phyloP scores from a whole-genome alignment of 2,329 filamentous ascomycete species.

The Albifimbria verrucaria region DNA sequence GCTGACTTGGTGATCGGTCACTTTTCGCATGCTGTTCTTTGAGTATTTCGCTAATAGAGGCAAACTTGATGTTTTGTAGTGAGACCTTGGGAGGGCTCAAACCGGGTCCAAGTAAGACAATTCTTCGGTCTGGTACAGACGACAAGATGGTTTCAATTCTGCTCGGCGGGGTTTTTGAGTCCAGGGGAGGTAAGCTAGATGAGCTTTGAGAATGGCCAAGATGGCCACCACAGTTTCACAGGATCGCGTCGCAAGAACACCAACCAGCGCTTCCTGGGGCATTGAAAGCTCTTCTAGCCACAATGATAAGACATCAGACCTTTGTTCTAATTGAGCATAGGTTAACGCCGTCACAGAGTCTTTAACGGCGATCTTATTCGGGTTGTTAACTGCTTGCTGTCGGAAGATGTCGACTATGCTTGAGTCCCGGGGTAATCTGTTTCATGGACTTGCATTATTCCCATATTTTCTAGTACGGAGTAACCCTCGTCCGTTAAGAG shows the following conservation, averaged over 20 bases:
- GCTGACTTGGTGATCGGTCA: too few relatives aligned
- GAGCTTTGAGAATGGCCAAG: constrained; percentile 20
- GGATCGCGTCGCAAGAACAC: constrained; percentile 14
- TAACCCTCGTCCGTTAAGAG: not conserved
- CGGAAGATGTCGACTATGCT: constrained; percentile 9
- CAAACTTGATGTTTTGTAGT: constrained; percentile 7
- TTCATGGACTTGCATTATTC: constrained; percentile 11
- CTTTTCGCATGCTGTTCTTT: too few relatives aligned
- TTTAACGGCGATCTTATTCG: constrained; percentile 5
- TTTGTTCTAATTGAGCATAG: constrained; percentile 8
- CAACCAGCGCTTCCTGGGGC: constrained; percentile 12
- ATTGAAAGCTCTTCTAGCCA: constrained; percentile 1
- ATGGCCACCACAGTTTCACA: constrained; percentile 16
- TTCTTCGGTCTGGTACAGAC: constrained; percentile 3
- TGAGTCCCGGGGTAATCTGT: constrained; percentile 7
- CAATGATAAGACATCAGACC: constrained; percentile 4
- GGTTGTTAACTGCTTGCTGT: constrained; percentile 1
- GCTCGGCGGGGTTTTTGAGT: constrained; percentile 12
- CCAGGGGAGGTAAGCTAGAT: constrained; percentile 22
- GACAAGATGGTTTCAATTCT: constrained; percentile 16
- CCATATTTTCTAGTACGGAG: constrained; percentile 7
- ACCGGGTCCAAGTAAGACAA: constrained; percentile 12
- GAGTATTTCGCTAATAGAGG: too few relatives aligned
- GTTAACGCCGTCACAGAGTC: constrained; percentile 6
- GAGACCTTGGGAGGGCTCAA: constrained; percentile 1